Conservation (phyloP, 805 yeast genomes). For the Wickerhamomyces ciferrii region DNA sequence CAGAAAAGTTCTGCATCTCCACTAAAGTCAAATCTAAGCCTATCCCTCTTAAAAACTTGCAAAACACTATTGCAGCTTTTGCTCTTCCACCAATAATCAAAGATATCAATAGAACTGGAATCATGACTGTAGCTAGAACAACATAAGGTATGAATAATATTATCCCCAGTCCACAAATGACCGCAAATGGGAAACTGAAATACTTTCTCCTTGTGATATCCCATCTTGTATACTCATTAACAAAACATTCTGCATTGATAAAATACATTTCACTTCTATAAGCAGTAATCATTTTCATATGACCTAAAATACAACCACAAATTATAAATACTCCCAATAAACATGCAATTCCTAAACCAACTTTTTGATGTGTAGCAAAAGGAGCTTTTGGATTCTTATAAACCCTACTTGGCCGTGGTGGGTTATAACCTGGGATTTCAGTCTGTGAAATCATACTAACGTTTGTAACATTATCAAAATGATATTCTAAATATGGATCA, state of each 20-base stretch:
- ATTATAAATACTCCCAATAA: no score
- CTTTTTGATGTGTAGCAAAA: background rate
- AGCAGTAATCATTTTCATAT: background rate
- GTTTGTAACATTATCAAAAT: no score
- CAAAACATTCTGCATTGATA: background rate
- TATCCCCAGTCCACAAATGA: background rate
- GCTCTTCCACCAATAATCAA: background rate
- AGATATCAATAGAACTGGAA: background rate
- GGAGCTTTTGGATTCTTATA: background rate
- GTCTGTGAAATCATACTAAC: no score
- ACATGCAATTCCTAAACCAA: no score
- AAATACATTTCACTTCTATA: background rate
- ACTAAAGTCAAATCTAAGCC: background rate
- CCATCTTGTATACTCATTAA: background rate
- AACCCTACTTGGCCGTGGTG: background rate
- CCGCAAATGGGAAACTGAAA: no score
- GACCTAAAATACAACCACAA: background rate
- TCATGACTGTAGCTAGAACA: background rate
- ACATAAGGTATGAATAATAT: background rate
- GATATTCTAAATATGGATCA: no score
- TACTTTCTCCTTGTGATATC: background rate
- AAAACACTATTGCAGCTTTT: background rate
- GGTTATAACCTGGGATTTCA: background rate
- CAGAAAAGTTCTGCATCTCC: background rate
- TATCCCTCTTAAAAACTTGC: background rate